phyloP scores from a whole-genome alignment of 108 stramenopile species.

The Schizochytrium sp. region DNA sequence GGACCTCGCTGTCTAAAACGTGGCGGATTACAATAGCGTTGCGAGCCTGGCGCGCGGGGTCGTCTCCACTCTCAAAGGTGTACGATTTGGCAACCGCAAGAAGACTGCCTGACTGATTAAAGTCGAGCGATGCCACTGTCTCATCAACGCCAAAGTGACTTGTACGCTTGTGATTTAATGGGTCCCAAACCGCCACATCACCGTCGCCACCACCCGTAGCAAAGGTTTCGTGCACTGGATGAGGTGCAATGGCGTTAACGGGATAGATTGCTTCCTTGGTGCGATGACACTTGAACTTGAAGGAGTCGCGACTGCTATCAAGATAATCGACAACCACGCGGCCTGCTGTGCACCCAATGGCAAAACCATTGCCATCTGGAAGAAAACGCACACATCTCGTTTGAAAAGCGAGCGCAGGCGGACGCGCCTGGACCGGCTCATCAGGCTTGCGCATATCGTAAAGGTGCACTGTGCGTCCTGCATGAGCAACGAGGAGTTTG shows the following conservation, averaged over 20 bases:
- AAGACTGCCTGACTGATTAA: conserved; percentile 60
- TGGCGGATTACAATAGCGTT: not conserved
- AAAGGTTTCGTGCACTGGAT: conserved; percentile 78
- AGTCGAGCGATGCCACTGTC: conserved; percentile 75
- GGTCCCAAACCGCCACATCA: conserved; percentile 93
- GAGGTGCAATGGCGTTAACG: conserved; percentile 87
- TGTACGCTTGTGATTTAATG: conserved; percentile 77
- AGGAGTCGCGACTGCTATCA: conserved; percentile 46
- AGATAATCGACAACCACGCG: conserved; percentile 90
- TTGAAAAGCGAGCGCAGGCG: not conserved
- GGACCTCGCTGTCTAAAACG: not conserved
- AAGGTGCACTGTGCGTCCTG: not conserved
- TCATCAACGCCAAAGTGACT: conserved; percentile 42
- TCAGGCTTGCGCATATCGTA: not conserved
- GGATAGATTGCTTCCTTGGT: conserved; percentile 64
- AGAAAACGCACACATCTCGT: not conserved
- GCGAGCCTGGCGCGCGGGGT: conserved; percentile 10
- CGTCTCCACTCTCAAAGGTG: conserved; percentile 94
- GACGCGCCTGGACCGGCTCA: not conserved
- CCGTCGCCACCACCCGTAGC: conserved; percentile 80
- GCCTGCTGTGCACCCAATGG: conserved; percentile 89
- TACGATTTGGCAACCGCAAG: conserved; percentile 85
- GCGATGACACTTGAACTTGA: conserved; percentile 97
- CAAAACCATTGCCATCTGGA: conserved; percentile 70
- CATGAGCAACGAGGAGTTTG: not conserved